Base-by-base conservation (phyloP, 352 stramenopile genomes). In the Pythium rishiriense region DNA sequence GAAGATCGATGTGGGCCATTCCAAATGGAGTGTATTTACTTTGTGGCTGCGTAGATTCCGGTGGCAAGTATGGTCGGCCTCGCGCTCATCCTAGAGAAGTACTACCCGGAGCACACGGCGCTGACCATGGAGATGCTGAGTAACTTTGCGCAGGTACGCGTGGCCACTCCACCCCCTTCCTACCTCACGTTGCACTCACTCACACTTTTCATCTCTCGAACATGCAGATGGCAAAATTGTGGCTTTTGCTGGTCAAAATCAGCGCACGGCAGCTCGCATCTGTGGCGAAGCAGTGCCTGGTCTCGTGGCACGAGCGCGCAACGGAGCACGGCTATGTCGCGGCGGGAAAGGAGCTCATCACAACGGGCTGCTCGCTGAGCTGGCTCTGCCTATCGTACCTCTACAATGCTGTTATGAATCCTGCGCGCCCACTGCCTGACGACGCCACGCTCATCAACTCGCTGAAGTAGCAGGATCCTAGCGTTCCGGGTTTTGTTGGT, bases 171-270 rank as follows among this genome's bases (percentile, higher is more conserved):
- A n/a, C n/a, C n/a, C n/a, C n/a, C n/a, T n/a, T n/a, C n/a, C n/a
- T n/a, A n/a, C n/a, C n/a, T n/a, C 39, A 12, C 17, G 33, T 39
- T 39, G 10, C 7, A 37, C 31, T 37, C 31, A 37, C 11, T 37
- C n/a, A n/a, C n/a, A n/a, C n/a, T 37, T 37, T 37, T 37, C 31
- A 37, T 37, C 19, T 42, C 35, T 42, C 35, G 11, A 35, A 42
- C 14, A n/a, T 39, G 28, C 43, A 90, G 81, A 93, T 93, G 84
- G 87, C 78, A 29, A 91, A 87, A 49, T 64, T 94, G 29, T 94
- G 79, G 81, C 70, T 91, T 26, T 69, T 94, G 21, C 62, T 94
- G 26, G 61, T 92, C 42, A 91, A 91, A 63, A 91, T 94, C 68
- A 80, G 74, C 64, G 79, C 78, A 19, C 79, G 83, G 14, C 85